Conservation (phyloP, 495 filamentous ascomycete genomes). For the Penicillium taxi region DNA sequence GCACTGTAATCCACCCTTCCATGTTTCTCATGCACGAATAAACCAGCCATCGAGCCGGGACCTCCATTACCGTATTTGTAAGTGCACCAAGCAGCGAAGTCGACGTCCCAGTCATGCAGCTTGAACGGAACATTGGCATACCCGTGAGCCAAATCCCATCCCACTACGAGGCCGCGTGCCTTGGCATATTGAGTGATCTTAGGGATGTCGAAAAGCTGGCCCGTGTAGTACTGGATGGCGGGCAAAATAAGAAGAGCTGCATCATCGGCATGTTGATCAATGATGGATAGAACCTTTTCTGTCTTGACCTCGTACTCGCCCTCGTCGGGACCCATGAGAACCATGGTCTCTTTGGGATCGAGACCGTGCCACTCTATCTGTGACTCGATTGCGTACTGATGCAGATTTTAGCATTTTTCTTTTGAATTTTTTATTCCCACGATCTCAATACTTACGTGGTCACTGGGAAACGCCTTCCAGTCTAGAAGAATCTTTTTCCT, state of each 20-base stretch:
- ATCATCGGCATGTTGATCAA: constrained; percentile 62
- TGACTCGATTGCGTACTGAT: constrained; percentile 83
- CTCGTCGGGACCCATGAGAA: constrained; percentile 60
- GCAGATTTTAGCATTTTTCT: neutral
- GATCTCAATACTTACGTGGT: constrained; percentile 69
- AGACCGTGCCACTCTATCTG: constrained; percentile 76
- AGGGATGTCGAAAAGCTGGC: constrained; percentile 81
- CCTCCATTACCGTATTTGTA: constrained; percentile 96
- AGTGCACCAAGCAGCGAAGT: constrained; percentile 90
- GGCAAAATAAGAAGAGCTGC: constrained; percentile 80
- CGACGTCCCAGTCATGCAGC: constrained; percentile 88
- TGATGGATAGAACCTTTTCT: constrained; percentile 63
- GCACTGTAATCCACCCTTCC: constrained; percentile 45
- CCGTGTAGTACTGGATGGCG: constrained; percentile 93
- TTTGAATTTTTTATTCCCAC: too few relatives aligned
- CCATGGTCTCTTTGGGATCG: constrained; percentile 59
- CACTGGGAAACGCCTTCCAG: constrained; percentile 89
- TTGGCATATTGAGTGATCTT: constrained; percentile 76
- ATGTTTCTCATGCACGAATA: constrained; percentile 78
- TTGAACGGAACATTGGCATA: constrained; percentile 79
- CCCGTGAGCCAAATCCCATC: constrained; percentile 94
- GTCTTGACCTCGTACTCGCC: constrained; percentile 51
- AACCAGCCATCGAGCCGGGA: constrained; percentile 75
- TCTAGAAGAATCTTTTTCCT: constrained; percentile 86
- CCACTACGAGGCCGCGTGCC: constrained; percentile 63